Evolutionary conservation across 1,284 basidiomycete species (phyloP), one percentile per base, ranked within the genome.

Genomic region (Microbotryum scabiosae): DNA sequence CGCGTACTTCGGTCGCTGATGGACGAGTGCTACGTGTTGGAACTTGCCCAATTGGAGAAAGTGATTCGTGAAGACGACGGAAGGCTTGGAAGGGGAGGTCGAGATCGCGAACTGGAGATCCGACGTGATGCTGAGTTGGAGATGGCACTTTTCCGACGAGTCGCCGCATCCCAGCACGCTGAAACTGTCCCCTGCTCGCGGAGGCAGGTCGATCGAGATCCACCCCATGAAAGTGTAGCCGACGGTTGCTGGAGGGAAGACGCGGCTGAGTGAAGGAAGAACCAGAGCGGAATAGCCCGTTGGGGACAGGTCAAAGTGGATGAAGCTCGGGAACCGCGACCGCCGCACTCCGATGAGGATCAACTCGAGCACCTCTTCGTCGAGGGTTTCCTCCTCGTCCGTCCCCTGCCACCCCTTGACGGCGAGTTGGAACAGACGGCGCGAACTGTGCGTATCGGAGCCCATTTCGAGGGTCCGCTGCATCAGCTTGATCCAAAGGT

Each of bases 1-100:
- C 30, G 32, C 30, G 41, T 58, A 55, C n/a, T 46, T 51, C 16
- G 57, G 59, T 1, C 62, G 59, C 21, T 64, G 62, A 23, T 64
- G 59, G 18, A 64, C 62, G 47, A 64, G 23, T 2, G 62, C 62
- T 20, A 64, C 23, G 52, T 64, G 62, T 30, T 64, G 49, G n/a
- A 54, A 61, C 8, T 20, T 6, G 26, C 44, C 54, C 9, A 48
- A 25, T 10, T 32, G 5, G 20, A 64, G 47, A 10, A 30, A 48
- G 30, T 30, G 48, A 10, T n/a, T 43, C 30, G 46, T 16, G 32
- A 60, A 64, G 23, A 54, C 48, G 60, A 61, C 47, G 16, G 56
- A 43, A 0, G 59, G 51, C 14, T 54, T 51, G 21, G 49, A 25
- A 32, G 53, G 54, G 21, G 48, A 44, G 14, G 62, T 54, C 14